Evolutionary conservation across 169 alveolate species (phyloP), one percentile per base, ranked within the genome.

Genomic region (Hammondia hammondi): DNA sequence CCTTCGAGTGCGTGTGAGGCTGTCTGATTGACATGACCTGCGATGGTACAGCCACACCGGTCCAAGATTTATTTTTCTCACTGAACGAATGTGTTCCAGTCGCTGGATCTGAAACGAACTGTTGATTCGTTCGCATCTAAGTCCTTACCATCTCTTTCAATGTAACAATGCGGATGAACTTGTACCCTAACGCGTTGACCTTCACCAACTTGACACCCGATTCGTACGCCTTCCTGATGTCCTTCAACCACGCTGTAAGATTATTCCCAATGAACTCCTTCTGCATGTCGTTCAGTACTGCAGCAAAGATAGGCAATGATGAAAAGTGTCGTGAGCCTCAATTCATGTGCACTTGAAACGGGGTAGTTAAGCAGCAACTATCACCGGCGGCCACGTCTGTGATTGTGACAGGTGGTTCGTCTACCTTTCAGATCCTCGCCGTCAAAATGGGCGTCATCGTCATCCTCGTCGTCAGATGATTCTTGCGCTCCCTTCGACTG

Each of bases 181-280:
- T 96, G 85, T 93, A 89, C 32, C 97, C 97, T 72, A 95, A 71
- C 7, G 94, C 91, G 56, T 96, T 92, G 48, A 96, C 97, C 37
- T 96, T 96, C 52, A 96, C 94, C 32, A 96, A 88, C 84, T 96
- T 96, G 39, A 96, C 91, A 21, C 97, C 97, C 29, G 92, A 92
- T 48, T 94, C 95, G 35, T 96, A 96, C 71, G 96, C 97, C 39
- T 95, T 94, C 45, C 81, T 91, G 27, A 96, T 95, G 46, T 96
- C 97, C 52, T 95, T 85, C 35, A 91, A 90, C 97, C 97, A 96
- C 48, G 93, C 95, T 43, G 91, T 88, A 27, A 96, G 88, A 82
- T 96, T 96, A 52, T 94, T 94, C 6, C 94, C 93, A 87, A 96
- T 95, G 81, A 96, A 96, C 77, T 96, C 97, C 46, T 88, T 57